Base-by-base conservation (phyloP, 495 filamentous ascomycete genomes). In the Penicillium fimorum region DNA sequence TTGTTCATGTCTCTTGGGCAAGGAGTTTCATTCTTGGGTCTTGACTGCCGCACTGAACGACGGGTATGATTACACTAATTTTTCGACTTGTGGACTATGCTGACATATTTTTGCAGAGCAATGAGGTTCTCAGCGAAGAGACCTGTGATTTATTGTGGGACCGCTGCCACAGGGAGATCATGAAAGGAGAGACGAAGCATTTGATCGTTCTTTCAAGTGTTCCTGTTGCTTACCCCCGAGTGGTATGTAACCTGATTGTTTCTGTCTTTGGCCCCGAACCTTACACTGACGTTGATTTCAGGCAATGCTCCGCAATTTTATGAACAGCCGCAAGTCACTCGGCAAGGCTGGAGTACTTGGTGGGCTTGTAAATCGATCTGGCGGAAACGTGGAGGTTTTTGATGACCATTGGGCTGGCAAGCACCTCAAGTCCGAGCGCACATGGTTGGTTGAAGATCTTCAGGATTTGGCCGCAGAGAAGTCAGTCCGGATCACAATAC, bases 341-440 rank as follows among this genome's bases (percentile, higher is more conserved):
- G 89, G 90, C 30, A 90, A 91, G 56, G 78, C 85, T 45, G 92
- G 92, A 7, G 72, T 95, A 65, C 79, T 97, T 42, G 89, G 91
- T 29, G 82, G 84, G 7, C 80, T 97, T 46, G 75, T 96, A 17
- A 97, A 96, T 70, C 88, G 85, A 53, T 90, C 95, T 64, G 92
- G 96, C 64, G 92, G 90, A 50, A 92, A 90, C 42, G 89, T 96
- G 6, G 95, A 97, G 71, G 89, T 98, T 15, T 79, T 96, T 27
- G 94, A 97, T 71, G 94, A 98, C 69, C 93, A 97, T 66, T 98
- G 94, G 94, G 96, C 94, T 3, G 92, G 94, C 20, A 95, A 90
- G 63, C 87, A 91, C 64, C 91, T 96, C 72, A 97, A 97, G 67
- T 70, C 76, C 11, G 94, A 98, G 73, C 83, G 94, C 30, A 88